Percentiles rank a stretch among this genome's conserved stretches.
phyloP scores from a whole-genome alignment of 371 early-diverging fungal species.

The Mortierella sp. region DNA sequence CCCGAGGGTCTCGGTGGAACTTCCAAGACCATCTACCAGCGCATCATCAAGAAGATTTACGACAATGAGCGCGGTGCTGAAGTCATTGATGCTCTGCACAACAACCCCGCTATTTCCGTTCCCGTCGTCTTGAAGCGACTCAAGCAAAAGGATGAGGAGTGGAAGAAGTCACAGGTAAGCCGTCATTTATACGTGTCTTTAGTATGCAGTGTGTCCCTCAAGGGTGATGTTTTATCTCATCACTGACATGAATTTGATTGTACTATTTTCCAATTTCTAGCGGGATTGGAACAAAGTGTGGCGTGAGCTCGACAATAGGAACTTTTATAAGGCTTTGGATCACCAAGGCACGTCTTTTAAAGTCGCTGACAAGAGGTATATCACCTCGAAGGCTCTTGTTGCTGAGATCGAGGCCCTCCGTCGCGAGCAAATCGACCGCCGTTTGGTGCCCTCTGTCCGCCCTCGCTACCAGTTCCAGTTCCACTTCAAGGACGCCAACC shows the following conservation, averaged over 20 bases:
- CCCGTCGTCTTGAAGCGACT: slow-evolving; percentile 97
- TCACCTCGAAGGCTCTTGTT: slow-evolving; percentile 83
- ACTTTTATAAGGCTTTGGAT: slow-evolving; percentile 98
- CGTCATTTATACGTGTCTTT: neutral
- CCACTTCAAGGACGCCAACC: slow-evolving; percentile 67
- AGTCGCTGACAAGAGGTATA: slow-evolving; percentile 86
- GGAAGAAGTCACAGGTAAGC: slow-evolving; percentile 81
- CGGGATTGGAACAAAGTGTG: slow-evolving; percentile 96
- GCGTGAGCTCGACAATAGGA: slow-evolving; percentile 94
- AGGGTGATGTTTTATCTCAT: neutral
- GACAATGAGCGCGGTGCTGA: slow-evolving; percentile 89
- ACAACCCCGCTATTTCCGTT: slow-evolving; percentile 93
- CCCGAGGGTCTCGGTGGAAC: slow-evolving; percentile 85
- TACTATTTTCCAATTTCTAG: slow-evolving; percentile 55
- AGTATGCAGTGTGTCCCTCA: neutral
- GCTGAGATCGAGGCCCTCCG: slow-evolving; percentile 88
- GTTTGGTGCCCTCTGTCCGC: slow-evolving; percentile 51
- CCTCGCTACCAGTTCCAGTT: slow-evolving; percentile 75
- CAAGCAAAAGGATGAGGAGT: slow-evolving; percentile 98
- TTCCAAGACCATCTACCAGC: slow-evolving; percentile 88
- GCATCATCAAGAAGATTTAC: slow-evolving; percentile 95
- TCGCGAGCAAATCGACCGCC: slow-evolving; percentile 61
- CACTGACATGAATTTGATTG: neutral
- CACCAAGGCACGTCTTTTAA: slow-evolving; percentile 94
- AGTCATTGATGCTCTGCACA: slow-evolving; percentile 93